Evolutionary conservation across 2,329 filamentous ascomycete genomes (phyloP), one percentile per base, ranked within the genome.

Genomic region (Nothopassalora personata): DNA sequence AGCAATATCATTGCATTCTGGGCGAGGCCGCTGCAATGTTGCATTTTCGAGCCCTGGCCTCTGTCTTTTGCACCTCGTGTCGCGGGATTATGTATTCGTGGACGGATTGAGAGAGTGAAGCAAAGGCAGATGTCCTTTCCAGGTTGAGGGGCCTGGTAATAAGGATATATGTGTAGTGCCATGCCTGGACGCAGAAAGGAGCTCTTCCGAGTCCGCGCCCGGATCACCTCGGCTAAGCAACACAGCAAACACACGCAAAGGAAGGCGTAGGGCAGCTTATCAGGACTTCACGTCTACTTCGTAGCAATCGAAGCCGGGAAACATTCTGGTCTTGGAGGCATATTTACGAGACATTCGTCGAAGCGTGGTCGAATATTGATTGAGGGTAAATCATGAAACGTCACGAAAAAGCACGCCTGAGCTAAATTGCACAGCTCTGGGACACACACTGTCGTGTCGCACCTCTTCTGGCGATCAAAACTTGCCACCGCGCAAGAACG

Each of bases 361-460:
- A 43, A 43, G 39, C 18, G 18, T n/a, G 18, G 39, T 7, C 39
- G 4, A 4, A 43, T 18, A 28, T 28, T 27, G 46, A 28, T 49
- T 49, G n/a, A 51, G 49, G 50, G 54, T 59, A 54, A 57, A 48
- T 62, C 60, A 59, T 62, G 60, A 62, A 57, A 62, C 60, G 54
- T 62, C 55, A 62, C 54, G 54, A 23, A 55, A 50, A 45, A 13
- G 15, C 27, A 30, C 28, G 28, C 49, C 27, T n/a, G 30, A 52
- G 30, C n/a, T 50, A 50, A 18, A 34, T 31, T 48, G 27, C 36
- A 27, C 23, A 48, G 13, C 48, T 30, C 53, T 36, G 47, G 8
- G 34, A 51, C n/a, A 48, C 50, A 18, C 36, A 34, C 48, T 53
- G 39, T 48, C 53, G 31, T 23, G 45, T 47, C 33, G 8, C 9